Conservation (phyloP, 257 asterid genomes). For the Agastache rugosa region DNA sequence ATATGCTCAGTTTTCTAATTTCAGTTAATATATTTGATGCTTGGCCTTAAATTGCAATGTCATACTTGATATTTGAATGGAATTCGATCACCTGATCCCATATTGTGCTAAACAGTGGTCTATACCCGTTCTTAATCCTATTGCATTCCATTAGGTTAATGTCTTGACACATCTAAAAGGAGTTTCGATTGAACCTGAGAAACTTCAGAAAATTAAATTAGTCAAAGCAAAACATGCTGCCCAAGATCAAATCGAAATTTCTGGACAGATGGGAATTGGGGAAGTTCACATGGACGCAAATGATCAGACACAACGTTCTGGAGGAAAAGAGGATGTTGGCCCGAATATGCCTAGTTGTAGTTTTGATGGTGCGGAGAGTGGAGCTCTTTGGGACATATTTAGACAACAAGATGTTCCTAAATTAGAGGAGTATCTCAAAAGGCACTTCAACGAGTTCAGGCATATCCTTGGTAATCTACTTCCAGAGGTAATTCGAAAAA, state of each 20-base stretch:
- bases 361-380: constrained; percentile 45
- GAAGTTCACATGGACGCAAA: no score
- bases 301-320: no score
- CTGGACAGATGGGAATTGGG: no score
- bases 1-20: no score
- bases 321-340: constrained; percentile 22
- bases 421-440: constrained; percentile 55
- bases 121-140: no score
- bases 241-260: constrained; percentile 59
- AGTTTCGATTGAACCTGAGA: constrained; percentile 25
- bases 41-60: no score
- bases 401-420: constrained; percentile 73
- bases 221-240: constrained; percentile 53
- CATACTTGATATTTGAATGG: no score
- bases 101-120: no score
- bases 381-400: constrained; percentile 82
- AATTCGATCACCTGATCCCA: no score
- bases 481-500: constrained; percentile 49
- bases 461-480: constrained; percentile 50
- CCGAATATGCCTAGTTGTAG: not conserved
- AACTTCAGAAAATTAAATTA: not conserved
- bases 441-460: constrained; percentile 53
- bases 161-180: constrained; percentile 67
- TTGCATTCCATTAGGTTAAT: constrained; percentile 65
- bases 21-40: no score